A percentile compares a stretch with the other conserved stretches of the same genome.
Conservation (phyloP, 2,329 filamentous ascomycete species). For the Aspergillus aculeatinus region DNA sequence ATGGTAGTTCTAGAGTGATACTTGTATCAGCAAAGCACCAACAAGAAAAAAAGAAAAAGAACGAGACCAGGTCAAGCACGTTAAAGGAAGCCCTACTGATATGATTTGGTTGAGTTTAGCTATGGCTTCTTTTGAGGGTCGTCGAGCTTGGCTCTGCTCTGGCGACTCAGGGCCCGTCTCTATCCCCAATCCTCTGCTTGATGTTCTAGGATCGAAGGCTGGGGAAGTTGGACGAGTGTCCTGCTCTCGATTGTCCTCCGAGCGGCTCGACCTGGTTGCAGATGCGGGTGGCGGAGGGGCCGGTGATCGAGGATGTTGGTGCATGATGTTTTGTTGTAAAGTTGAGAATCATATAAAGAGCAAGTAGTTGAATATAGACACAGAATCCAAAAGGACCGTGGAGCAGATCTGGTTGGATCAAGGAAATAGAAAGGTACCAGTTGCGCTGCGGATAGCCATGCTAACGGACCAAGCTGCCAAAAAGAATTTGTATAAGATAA, state of each 20-base stretch:
- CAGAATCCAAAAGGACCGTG: conserved; percentile 13
- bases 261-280: conserved; percentile 70
- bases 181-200: conserved; percentile 52
- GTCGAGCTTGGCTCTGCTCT: conserved; percentile 43
- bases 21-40: conserved; percentile 23
- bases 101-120: conserved; percentile 91
- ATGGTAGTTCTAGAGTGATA: conserved; percentile 72
- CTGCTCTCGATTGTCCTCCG: conserved; percentile 72
- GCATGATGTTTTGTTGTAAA: conserved; percentile 60
- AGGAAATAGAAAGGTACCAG: conserved; percentile 32
- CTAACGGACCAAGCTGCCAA: conserved; percentile 31
- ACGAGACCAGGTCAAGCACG: background rate
- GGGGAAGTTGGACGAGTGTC: conserved; percentile 55
- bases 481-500: conserved; percentile 12
- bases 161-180: conserved; percentile 48
- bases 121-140: conserved; percentile 64
- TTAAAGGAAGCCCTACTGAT: conserved; percentile 59
- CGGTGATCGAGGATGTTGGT: conserved; percentile 81
- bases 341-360: background rate
- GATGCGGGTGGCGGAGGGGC: conserved; percentile 70
- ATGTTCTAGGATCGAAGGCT: conserved; percentile 51
- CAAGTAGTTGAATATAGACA: background rate
- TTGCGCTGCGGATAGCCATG: conserved; percentile 39
- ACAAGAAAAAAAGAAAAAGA: conserved; percentile 2
- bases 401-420: conserved; percentile 28